phyloP scores from a whole-genome alignment of 2,329 filamentous ascomycete species.

The Stagonosporopsis tanaceti region DNA sequence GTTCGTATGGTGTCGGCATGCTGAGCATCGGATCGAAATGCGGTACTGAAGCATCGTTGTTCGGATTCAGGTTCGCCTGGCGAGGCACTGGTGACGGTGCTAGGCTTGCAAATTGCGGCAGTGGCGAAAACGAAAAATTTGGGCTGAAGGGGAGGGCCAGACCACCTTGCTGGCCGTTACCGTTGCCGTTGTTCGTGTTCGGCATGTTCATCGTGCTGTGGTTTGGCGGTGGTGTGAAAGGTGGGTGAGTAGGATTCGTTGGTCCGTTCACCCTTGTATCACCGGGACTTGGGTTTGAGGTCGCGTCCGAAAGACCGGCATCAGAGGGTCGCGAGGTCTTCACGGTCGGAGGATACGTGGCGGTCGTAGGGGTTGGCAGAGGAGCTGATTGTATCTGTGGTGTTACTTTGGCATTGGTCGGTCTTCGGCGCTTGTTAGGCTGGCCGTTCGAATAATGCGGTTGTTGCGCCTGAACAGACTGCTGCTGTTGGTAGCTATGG shows the following conservation, averaged over 20 bases:
- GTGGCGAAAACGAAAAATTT: constrained; percentile 49
- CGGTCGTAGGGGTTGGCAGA: constrained; percentile 43
- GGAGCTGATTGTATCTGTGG: constrained; percentile 33
- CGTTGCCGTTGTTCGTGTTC: constrained; percentile 18
- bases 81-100: constrained; percentile 41
- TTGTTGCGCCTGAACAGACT: constrained; percentile 27
- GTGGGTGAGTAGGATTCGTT: constrained; percentile 31
- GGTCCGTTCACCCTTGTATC: constrained; percentile 31
- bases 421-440: constrained; percentile 47
- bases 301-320: constrained; percentile 31
- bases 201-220: constrained; percentile 26
- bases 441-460: constrained; percentile 42
- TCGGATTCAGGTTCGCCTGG: constrained; percentile 26
- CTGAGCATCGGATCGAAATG: constrained; percentile 53
- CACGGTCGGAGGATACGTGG: constrained; percentile 35
- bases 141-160: constrained; percentile 52
- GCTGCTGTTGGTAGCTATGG: constrained; percentile 40
- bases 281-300: constrained; percentile 34
- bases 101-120: constrained; percentile 47
- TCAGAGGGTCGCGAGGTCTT: constrained; percentile 32
- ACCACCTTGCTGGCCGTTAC: constrained; percentile 25
- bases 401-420: constrained; percentile 30
- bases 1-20: constrained; percentile 51
- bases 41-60: constrained; percentile 26
- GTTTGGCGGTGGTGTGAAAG: constrained; percentile 41